Evolutionary conservation across 2,329 filamentous ascomycete species (phyloP).

Genomic region (Fusarium sp.): DNA sequence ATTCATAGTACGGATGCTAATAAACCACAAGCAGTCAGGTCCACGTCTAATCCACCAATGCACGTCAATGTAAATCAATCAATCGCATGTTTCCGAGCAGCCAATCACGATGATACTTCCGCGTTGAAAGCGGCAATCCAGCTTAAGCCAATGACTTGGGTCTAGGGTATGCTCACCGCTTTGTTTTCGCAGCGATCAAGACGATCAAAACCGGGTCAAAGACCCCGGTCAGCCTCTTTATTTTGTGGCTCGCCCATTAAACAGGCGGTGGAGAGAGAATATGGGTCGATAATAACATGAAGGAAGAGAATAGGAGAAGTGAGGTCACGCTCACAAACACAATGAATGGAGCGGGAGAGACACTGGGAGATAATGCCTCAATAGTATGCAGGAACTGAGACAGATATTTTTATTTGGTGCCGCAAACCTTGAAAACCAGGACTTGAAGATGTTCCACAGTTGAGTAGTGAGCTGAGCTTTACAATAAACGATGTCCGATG

Average conservation of each 20-base stretch:
- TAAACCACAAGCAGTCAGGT: constrained; percentile 14
- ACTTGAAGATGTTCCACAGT: background rate
- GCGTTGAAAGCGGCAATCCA: constrained; percentile 43
- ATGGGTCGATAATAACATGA: constrained; percentile 31
- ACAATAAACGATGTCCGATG: constrained; percentile 1
- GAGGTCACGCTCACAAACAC: background rate
- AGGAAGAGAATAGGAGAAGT: background rate
- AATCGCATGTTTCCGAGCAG: constrained; percentile 22
- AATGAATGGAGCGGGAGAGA: background rate
- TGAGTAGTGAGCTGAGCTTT: background rate
- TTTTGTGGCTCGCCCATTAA: constrained; percentile 8
- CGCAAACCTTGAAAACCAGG: background rate
- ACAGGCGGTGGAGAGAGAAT: constrained; percentile 34
- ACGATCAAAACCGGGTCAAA: constrained; percentile 9
- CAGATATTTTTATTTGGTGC: background rate
- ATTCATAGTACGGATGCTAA: background rate
- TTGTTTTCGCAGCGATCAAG: constrained; percentile 1
- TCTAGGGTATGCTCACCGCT: constrained; percentile 32
- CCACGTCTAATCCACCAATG: constrained; percentile 19
- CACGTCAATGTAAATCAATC: constrained; percentile 23
- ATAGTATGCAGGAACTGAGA: constrained; percentile 25
- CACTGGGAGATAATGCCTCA: background rate
- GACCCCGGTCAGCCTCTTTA: constrained; percentile 6
- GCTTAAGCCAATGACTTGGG: constrained; percentile 1
- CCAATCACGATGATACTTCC: constrained; percentile 35